These are phyloP conservation scores for Kodamaea arcana DNA, from an alignment of 1,139 yeast species.

Conservation along the genomic window DNA sequence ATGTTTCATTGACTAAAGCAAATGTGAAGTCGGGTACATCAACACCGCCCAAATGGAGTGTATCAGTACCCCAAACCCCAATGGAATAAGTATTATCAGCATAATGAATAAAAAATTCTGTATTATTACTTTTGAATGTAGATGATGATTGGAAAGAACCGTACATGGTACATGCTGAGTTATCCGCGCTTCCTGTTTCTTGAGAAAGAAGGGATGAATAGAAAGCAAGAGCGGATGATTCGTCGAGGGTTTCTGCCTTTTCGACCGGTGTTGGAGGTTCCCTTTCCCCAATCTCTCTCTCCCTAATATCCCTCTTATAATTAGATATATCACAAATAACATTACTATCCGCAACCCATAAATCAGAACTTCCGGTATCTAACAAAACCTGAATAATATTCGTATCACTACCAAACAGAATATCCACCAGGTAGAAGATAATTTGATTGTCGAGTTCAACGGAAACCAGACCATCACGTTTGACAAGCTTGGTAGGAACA, in stretches of 20 bases:
- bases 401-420: conserved; percentile 32
- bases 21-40: conserved; percentile 21
- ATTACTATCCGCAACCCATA: conserved; percentile 13
- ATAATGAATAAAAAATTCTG: neutral
- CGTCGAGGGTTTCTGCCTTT: too few relatives aligned
- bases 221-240: too few relatives aligned
- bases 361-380: conserved; percentile 20
- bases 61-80: neutral
- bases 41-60: conserved; percentile 7
- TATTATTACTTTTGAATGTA: neutral
- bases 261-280: too few relatives aligned
- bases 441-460: conserved; percentile 40
- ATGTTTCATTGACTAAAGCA: neutral
- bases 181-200: too few relatives aligned
- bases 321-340: conserved; percentile 1
- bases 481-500: conserved; percentile 7
- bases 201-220: too few relatives aligned
- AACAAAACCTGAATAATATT: conserved; percentile 13
- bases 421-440: conserved; percentile 46
- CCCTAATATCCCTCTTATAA: too few relatives aligned
- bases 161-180: conserved; percentile 4
- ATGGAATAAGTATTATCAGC: neutral
- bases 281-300: too few relatives aligned
- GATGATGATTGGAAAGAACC: neutral
- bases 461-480: conserved; percentile 34